Conservation (phyloP, 2,329 filamentous ascomycete genomes). For the Aspergillus sp. region DNA sequence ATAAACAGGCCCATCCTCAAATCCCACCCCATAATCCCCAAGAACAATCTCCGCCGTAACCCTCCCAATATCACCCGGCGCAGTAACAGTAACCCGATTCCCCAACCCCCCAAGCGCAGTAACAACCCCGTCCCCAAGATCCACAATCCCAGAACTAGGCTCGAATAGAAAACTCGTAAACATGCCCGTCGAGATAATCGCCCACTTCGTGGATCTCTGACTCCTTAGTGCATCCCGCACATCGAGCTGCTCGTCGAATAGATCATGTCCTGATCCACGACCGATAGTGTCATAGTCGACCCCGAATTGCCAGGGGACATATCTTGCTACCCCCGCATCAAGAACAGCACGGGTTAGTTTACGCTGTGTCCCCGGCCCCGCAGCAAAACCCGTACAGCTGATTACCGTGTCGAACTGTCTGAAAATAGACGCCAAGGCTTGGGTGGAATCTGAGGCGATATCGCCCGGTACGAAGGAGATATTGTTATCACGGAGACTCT, state of each 20-base stretch:
- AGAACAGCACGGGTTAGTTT: conserved; percentile 60
- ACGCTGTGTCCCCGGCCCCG: conserved; percentile 55
- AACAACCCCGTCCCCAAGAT: conserved; percentile 43
- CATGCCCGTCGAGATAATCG: conserved; percentile 66
- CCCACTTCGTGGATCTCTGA: conserved; percentile 56
- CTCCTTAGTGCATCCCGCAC: conserved; percentile 55
- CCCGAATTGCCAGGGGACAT: conserved; percentile 73
- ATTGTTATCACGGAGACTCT: conserved; percentile 11
- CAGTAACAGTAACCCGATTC: conserved; percentile 62
- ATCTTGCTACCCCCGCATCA: conserved; percentile 51
- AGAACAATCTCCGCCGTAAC: conserved; percentile 57
- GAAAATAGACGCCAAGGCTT: conserved; percentile 46
- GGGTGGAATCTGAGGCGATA: conserved; percentile 29
- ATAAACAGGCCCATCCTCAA: conserved; percentile 52
- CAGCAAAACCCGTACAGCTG: conserved; percentile 61
- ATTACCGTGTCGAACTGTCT: conserved; percentile 47
- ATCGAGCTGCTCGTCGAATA: conserved; percentile 68
- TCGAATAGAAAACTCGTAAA: conserved; percentile 72
- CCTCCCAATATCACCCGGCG: conserved; percentile 62
- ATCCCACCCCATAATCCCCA: conserved; percentile 22
- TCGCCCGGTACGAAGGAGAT: conserved; percentile 50
- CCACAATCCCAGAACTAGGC: conserved; percentile 62
- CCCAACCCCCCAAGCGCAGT: conserved; percentile 63
- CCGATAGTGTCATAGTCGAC: conserved; percentile 69
- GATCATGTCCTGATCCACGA: conserved; percentile 56